Base-by-base conservation (phyloP, 2,329 filamentous ascomycete genomes). In the Diaporthe ilicicola region DNA sequence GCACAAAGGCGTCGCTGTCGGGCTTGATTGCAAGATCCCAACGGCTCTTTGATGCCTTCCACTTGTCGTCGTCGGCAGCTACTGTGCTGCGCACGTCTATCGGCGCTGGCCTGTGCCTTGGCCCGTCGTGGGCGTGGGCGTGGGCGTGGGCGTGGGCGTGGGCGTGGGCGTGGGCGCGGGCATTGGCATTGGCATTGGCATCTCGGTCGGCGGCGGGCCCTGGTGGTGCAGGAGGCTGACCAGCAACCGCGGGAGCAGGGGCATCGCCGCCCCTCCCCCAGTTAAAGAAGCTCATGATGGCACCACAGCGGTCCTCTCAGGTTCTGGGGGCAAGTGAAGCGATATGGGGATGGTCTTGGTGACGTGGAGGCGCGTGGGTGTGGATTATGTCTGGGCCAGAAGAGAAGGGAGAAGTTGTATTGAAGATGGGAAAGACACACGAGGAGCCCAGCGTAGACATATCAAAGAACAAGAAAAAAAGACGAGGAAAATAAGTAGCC, bases 41-140 rank as follows among this genome's bases (percentile, higher is more conserved):
- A 12, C 70, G 70, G 4, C 27, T 42, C 65, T 51, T 69, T 19
- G 70, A 71, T 50, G 32, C n/a, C 13, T 22, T n/a, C 65, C 65
- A 69, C 29, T 69, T 71, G 4, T 51, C 54, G 4, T 27, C 27
- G 19, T 71, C 70, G 4, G 50, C 54, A 9, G 24, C 12, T 15
- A 24, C 17, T 17, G 6, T 32, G 6, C 15, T n/a, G 22, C 29
- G 27, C n/a, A 50, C 19, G 44, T 50, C 29, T 19, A 64, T 12
- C n/a, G 44, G 44, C 22, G 59, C 13, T 42, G 59, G 59, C 19
- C 44, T 29, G 22, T 24, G 4, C 42, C 19, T 51, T 9, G 8
- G n/a, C n/a, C 17, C 44, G 6, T 4, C 24, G 29, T 10, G 5
- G 34, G 34, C 44, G 17, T 9, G 15, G 6, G 61, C 27, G 44